phyloP scores from a whole-genome alignment of 73 alveolate species.

The Tetrahymena elliotti region DNA sequence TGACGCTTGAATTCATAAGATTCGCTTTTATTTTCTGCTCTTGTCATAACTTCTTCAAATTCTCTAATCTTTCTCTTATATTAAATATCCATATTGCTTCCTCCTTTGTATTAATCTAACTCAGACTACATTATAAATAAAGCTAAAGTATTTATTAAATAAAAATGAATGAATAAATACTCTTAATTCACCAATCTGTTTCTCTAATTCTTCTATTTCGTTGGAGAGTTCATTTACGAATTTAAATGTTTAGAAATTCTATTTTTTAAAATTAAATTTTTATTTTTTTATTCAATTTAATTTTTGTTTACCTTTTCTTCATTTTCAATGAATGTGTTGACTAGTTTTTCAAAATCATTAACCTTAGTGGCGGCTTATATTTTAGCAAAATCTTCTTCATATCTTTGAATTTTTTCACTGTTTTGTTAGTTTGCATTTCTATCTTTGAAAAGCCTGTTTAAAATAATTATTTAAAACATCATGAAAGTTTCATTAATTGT shows the following conservation, averaged over 20 bases:
- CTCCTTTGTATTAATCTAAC: slow-evolving; percentile 46
- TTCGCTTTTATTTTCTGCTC: slow-evolving; percentile 65
- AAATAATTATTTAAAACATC: not conserved
- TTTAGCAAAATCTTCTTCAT: slow-evolving; percentile 86
- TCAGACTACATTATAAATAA: slow-evolving; percentile 15
- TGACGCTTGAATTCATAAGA: slow-evolving; percentile 64
- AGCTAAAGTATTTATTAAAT: not conserved
- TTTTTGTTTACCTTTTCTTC: slow-evolving; percentile 53
- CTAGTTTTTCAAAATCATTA: slow-evolving; percentile 67
- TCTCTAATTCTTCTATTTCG: slow-evolving; percentile 78
- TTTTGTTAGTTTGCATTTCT: slow-evolving; percentile 14
- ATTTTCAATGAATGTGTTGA: slow-evolving; percentile 62
- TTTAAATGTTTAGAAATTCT: slow-evolving; percentile 53
- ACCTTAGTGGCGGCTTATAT: slow-evolving; percentile 86
- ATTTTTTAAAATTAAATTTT: not conserved
- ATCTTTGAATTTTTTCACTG: slow-evolving; percentile 61
- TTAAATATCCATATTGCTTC: slow-evolving; percentile 36
- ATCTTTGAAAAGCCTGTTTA: slow-evolving; percentile 13
- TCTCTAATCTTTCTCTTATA: slow-evolving; percentile 47
- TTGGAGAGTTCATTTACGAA: slow-evolving; percentile 72
- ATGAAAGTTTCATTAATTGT: too few relatives aligned
- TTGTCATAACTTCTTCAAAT: slow-evolving; percentile 47
- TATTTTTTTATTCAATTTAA: not conserved
- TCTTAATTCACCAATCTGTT: slow-evolving; percentile 55
- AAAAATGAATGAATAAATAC: slow-evolving; percentile 8